phyloP scores from a whole-genome alignment of 208 protist genomes.

The Angomonas desouzai region DNA sequence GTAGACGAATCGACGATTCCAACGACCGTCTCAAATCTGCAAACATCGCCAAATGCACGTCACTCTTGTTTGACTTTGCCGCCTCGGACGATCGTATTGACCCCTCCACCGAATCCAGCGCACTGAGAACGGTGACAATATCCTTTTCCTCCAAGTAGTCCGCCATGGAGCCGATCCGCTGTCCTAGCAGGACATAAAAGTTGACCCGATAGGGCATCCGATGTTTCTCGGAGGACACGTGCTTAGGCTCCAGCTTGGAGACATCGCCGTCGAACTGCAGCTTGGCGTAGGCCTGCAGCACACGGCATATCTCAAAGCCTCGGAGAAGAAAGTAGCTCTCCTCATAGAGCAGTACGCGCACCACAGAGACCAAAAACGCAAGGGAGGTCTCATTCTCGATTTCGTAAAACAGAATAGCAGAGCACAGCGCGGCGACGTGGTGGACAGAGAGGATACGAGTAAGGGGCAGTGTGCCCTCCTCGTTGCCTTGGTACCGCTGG shows the following conservation, averaged over 20 bases:
- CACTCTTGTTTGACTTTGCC: background rate
- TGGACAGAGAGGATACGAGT: background rate
- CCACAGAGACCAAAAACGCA: background rate
- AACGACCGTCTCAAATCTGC: background rate
- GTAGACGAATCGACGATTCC: background rate
- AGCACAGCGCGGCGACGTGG: constrained; percentile 1
- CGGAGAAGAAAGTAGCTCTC: constrained; percentile 1
- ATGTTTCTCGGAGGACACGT: background rate
- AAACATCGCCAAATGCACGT: background rate
- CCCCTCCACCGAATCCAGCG: background rate
- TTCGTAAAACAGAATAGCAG: constrained; percentile 8
- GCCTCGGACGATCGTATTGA: background rate
- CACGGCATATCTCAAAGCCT: background rate
- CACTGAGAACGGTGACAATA: background rate
- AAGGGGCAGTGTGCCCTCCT: background rate
- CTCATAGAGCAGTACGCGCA: background rate
- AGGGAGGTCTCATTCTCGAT: background rate
- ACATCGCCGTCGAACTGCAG: constrained; percentile 3
- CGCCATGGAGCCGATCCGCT: background rate
- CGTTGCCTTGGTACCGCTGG: background rate
- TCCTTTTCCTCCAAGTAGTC: constrained; percentile 1
- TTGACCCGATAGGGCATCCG: background rate
- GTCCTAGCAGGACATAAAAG: constrained; percentile 8
- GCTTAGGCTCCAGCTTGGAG: background rate
- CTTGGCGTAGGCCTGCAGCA: constrained; percentile 9